Conservation (phyloP, 495 filamentous ascomycete species). For the Pseudevernia furfuracea region DNA sequence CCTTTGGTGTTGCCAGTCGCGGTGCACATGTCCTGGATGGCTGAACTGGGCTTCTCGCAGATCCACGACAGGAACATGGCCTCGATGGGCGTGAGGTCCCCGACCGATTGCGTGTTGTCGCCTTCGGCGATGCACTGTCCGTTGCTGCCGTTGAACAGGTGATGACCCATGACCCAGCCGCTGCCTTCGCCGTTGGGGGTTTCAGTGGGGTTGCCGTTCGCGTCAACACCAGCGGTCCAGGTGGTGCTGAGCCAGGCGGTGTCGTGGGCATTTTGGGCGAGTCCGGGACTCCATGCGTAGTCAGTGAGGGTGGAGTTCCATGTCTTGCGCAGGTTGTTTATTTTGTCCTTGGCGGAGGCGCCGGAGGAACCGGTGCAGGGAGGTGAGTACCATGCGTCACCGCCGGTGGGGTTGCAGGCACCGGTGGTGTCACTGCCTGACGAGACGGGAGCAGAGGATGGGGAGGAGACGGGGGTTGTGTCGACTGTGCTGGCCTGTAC, state of each 20-base stretch:
- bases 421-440: conserved; percentile 6
- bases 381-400: background rate
- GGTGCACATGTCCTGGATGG: background rate
- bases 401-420: background rate
- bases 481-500: background rate
- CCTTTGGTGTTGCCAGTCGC: background rate
- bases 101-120: background rate
- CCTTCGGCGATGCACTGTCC: conserved; percentile 3
- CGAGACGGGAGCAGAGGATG: background rate
- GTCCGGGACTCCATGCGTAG: background rate
- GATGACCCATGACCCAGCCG: conserved; percentile 2
- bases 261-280: conserved; percentile 1
- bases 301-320: background rate
- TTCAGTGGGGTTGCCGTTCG: background rate
- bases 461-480: background rate
- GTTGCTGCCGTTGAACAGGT: conserved; percentile 1
- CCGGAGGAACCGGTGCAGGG: conserved; percentile 2
- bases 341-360: conserved; percentile 1
- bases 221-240: background rate
- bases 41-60: background rate
- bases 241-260: background rate
- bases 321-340: background rate
- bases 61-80: background rate
- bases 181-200: background rate
- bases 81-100: conserved; percentile 2